These are phyloP conservation scores for Penicillium psychrosexuale DNA, from an alignment of 2,329 filamentous ascomycete species.

Conservation along the genomic window DNA sequence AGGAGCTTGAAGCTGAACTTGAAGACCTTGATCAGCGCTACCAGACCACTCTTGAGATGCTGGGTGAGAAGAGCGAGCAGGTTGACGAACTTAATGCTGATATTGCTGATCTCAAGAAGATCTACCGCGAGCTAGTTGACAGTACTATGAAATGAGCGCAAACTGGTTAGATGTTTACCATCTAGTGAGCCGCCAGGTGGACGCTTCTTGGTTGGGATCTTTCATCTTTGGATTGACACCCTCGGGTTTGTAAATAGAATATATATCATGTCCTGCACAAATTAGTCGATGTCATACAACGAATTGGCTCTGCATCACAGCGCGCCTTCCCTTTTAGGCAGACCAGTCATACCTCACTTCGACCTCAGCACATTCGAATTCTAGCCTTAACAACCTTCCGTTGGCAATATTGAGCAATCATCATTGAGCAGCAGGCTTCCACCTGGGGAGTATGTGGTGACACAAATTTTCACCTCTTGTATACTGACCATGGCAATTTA, in stretches of 20 bases:
- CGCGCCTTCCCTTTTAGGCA: not conserved
- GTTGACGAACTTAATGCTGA: conserved; percentile 88
- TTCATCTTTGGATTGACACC: not conserved
- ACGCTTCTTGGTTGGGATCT: not conserved
- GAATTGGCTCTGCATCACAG: not conserved
- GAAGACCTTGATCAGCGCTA: conserved; percentile 71
- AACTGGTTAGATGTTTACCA: not conserved
- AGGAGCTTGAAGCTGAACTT: conserved; percentile 66
- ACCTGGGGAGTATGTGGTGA: not conserved
- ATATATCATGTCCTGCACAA: conserved; percentile 3
- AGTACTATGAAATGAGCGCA: conserved; percentile 64
- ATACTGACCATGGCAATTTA: not conserved
- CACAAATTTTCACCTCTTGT: not conserved
- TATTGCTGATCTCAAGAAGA: conserved; percentile 88
- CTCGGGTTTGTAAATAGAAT: conserved; percentile 5
- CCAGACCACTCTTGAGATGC: conserved; percentile 85
- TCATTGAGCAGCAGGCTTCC: not conserved
- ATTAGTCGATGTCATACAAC: not conserved
- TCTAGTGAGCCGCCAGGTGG: not conserved
- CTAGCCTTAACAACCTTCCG: not conserved
- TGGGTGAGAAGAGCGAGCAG: conserved; percentile 94
- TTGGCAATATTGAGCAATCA: not conserved
- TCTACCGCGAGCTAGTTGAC: conserved; percentile 91
- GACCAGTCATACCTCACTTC: too few species aligned
- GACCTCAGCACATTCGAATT: not conserved